A percentile compares a stretch with the other conserved stretches of the same genome.
These are phyloP conservation scores for Pleurotus giganteus DNA, from an alignment of 768 basidiomycete genomes.

Conservation along the genomic window DNA sequence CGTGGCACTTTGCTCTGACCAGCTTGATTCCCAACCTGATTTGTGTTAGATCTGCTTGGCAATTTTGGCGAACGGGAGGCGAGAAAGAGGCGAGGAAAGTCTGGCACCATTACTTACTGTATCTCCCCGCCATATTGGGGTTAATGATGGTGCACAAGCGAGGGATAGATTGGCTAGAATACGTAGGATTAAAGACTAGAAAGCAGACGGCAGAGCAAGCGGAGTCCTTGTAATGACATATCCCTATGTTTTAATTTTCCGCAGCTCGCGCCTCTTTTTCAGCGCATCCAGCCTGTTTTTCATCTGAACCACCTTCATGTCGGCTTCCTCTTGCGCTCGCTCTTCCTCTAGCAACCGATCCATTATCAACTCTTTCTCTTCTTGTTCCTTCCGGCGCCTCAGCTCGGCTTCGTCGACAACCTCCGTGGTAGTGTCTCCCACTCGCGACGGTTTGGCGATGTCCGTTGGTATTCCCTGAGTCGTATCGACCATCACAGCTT, in stretches of 20 bases:
- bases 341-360: slow-evolving; percentile 84
- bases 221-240: neutral
- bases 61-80: slow-evolving; percentile 68
- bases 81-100: slow-evolving; percentile 77
- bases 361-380: slow-evolving; percentile 83
- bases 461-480: slow-evolving; percentile 47
- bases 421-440: slow-evolving; percentile 26
- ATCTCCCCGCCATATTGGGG: slow-evolving; percentile 83
- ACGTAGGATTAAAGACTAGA: slow-evolving; percentile 40
- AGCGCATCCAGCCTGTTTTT: slow-evolving; percentile 66
- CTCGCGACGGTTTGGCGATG: slow-evolving; percentile 19
- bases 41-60: slow-evolving; percentile 64
- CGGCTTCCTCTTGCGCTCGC: slow-evolving; percentile 84
- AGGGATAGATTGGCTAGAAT: slow-evolving; percentile 73
- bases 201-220: neutral
- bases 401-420: slow-evolving; percentile 41
- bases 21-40: slow-evolving; percentile 74
- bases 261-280: slow-evolving; percentile 30
- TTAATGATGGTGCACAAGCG: slow-evolving; percentile 96
- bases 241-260: slow-evolving; percentile 1
- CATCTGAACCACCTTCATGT: slow-evolving; percentile 65
- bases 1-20: slow-evolving; percentile 82
- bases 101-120: slow-evolving; percentile 86
- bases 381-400: slow-evolving; percentile 54
- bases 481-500: slow-evolving; percentile 55